phyloP scores from a whole-genome alignment of 2,329 filamentous ascomycete species.

The Fusarium odoratissimum region DNA sequence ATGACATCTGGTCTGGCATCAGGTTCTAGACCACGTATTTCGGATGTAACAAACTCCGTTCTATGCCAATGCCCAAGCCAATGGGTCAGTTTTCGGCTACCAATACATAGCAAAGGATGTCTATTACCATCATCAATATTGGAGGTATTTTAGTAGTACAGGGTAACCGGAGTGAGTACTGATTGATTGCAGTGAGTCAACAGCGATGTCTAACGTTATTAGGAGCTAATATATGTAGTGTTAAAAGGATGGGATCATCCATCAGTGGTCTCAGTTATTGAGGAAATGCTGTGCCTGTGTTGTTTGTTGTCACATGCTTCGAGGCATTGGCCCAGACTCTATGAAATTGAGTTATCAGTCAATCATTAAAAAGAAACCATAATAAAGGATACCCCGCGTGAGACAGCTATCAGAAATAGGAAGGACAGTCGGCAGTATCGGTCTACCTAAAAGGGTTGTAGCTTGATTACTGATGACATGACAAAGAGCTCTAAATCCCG shows the following conservation, averaged over 20 bases:
- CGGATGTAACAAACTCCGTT: neutral
- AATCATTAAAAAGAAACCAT: neutral
- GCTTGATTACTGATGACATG: neutral
- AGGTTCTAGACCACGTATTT: neutral
- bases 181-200: neutral
- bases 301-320: neutral
- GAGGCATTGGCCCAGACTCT: neutral
- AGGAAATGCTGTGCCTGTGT: neutral
- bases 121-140: neutral
- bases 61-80: neutral
- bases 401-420: neutral
- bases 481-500: constrained; percentile 13
- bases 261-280: too few relatives aligned
- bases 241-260: neutral
- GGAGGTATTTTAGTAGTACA: neutral
- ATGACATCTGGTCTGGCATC: neutral
- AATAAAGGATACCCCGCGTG: constrained; percentile 18
- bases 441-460: neutral
- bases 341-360: neutral
- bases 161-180: neutral
- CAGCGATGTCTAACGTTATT: neutral
- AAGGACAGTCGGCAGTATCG: neutral
- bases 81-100: neutral
- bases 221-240: neutral
- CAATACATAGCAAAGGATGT: neutral